phyloP scores from a whole-genome alignment of 352 stramenopile species.

The Phytophthora pseudosyringae region DNA sequence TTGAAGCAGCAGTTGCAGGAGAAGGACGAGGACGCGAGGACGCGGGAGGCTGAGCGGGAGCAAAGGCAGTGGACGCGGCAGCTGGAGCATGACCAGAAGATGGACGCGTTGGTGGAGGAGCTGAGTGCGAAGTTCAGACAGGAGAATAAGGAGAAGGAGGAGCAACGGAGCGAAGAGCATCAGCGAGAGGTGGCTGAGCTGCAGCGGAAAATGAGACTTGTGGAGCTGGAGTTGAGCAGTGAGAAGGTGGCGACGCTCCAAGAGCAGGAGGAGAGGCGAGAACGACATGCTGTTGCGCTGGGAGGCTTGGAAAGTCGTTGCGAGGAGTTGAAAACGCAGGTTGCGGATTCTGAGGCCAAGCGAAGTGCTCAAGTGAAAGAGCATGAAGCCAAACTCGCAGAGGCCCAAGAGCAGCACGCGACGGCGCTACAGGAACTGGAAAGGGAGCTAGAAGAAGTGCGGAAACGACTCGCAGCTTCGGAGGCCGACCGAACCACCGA shows the following conservation, averaged over 20 bases:
- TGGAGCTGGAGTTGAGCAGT: slow-evolving; percentile 24
- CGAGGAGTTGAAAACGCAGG: slow-evolving; percentile 3
- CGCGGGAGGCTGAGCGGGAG: slow-evolving; percentile 9
- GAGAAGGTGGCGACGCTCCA: slow-evolving; percentile 20
- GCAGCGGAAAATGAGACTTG: slow-evolving; percentile 12
- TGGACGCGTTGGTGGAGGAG: slow-evolving; percentile 4
- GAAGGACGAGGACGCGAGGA: slow-evolving; percentile 23
- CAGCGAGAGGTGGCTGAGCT: slow-evolving; percentile 12
- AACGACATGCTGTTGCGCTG: slow-evolving; percentile 6
- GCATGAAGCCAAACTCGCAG: not conserved
- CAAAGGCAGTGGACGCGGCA: slow-evolving; percentile 4
- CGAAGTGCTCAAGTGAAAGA: slow-evolving; percentile 10
- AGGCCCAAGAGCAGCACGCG: slow-evolving; percentile 2
- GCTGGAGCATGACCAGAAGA: slow-evolving; percentile 15
- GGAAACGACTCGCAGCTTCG: slow-evolving; percentile 3
- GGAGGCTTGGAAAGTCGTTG: slow-evolving; percentile 16
- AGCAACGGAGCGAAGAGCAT: slow-evolving; percentile 4
- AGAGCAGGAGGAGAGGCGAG: slow-evolving; percentile 7
- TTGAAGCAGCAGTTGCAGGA: slow-evolving; percentile 38
- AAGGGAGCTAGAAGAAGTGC: slow-evolving; percentile 4
- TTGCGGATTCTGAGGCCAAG: slow-evolving; percentile 11
- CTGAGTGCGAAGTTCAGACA: slow-evolving; percentile 2
- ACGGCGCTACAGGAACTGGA: not conserved
- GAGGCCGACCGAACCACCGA: not conserved
- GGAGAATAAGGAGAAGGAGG: slow-evolving; percentile 6